phyloP scores from a whole-genome alignment of 352 stramenopile species.

The Phytophthora kernoviae region DNA sequence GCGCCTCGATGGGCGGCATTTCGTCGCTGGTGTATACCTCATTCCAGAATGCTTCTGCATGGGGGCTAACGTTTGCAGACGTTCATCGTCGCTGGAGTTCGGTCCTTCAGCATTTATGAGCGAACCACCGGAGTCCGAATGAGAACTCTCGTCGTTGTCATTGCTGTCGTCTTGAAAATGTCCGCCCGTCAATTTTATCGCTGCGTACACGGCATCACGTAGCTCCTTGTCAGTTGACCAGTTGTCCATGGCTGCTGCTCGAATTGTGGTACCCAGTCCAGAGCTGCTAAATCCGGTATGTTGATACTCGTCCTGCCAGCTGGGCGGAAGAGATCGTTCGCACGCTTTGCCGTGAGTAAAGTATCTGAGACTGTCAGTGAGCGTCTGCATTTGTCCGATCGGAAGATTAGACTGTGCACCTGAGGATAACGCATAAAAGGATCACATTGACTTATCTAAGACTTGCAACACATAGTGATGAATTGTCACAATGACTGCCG shows the following conservation, averaged over 20 bases:
- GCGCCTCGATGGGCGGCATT: slow-evolving; percentile 7
- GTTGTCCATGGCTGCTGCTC: neutral
- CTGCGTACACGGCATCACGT: neutral
- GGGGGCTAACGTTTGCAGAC: neutral
- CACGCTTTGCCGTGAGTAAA: no score
- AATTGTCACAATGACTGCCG: no score
- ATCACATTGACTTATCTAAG: no score
- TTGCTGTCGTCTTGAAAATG: neutral
- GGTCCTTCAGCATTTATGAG: neutral
- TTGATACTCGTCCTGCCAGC: no score
- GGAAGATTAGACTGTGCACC: no score
- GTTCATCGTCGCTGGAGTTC: neutral
- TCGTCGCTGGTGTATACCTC: slow-evolving; percentile 2
- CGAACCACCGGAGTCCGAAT: neutral
- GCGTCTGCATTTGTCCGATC: no score
- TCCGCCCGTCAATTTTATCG: neutral
- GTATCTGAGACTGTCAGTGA: no score
- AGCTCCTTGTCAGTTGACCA: neutral
- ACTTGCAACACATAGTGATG: no score
- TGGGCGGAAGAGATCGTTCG: no score
- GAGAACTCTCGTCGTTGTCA: neutral
- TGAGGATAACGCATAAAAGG: no score
- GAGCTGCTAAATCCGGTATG: no score
- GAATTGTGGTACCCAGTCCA: no score
- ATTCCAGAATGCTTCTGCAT: neutral